Evolutionary conservation across 768 basidiomycete genomes (phyloP).

Genomic region (Boletus insuetus): DNA sequence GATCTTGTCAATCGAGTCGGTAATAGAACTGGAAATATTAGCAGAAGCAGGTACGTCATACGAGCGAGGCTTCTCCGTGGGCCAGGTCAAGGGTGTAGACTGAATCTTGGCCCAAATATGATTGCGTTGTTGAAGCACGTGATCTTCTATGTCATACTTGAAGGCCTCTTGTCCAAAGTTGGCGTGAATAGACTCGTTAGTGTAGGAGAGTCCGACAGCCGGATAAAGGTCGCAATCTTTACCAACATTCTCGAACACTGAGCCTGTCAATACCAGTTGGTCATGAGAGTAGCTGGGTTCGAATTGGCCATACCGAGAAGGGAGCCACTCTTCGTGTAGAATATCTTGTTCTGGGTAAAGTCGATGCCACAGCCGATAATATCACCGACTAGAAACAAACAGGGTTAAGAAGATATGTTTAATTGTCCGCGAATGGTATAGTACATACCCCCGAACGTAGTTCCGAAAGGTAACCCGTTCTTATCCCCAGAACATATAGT

Average conservation of each 20-base stretch:
- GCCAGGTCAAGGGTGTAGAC: conserved; percentile 50
- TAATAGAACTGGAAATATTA: background rate
- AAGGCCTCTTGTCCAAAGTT: conserved; percentile 90
- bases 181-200: conserved; percentile 71
- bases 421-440: background rate
- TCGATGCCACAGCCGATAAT: conserved; percentile 91
- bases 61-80: conserved; percentile 17
- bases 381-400: conserved; percentile 63
- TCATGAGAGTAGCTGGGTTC: conserved; percentile 6
- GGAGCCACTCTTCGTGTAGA: conserved; percentile 88
- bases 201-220: conserved; percentile 83
- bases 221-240: conserved; percentile 72
- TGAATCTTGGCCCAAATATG: conserved; percentile 67
- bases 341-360: conserved; percentile 74
- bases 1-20: conserved; percentile 52
- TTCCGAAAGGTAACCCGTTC: conserved; percentile 70
- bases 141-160: conserved; percentile 85
- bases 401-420: background rate
- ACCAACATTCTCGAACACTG: conserved; percentile 71
- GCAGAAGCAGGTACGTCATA: conserved; percentile 5
- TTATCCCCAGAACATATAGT: conserved; percentile 71
- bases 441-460: conserved; percentile 71
- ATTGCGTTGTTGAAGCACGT: conserved; percentile 71
- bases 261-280: conserved; percentile 39
- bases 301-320: conserved; percentile 50